phyloP scores from a whole-genome alignment of 148 eudicot species.

The Vaccinium corymbosum region DNA sequence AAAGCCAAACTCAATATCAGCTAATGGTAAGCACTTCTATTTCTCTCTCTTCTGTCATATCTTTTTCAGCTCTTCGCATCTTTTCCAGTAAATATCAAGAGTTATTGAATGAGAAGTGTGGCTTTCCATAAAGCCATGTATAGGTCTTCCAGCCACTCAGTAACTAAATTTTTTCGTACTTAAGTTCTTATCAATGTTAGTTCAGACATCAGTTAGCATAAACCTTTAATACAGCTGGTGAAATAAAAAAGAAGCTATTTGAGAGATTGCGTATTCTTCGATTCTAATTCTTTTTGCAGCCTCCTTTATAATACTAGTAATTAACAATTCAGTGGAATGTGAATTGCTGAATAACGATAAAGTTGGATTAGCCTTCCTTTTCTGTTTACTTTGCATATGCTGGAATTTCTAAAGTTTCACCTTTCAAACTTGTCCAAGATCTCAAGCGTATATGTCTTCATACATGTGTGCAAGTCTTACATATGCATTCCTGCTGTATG shows the following conservation, averaged over 20 bases:
- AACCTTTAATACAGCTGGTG: neutral
- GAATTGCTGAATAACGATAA: neutral
- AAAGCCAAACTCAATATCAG: conserved; percentile 22
- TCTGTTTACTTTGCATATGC: neutral
- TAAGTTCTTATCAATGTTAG: neutral
- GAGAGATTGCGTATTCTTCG: neutral
- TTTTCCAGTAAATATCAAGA: neutral
- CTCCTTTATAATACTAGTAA: neutral
- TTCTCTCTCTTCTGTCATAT: neutral
- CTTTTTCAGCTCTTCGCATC: neutral
- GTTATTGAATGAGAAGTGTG: neutral
- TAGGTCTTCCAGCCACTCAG: neutral
- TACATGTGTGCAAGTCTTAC: neutral
- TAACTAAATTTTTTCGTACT: neutral
- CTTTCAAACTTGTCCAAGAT: neutral
- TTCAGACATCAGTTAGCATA: neutral
- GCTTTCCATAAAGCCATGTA: neutral
- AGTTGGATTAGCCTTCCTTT: neutral
- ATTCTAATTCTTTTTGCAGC: neutral
- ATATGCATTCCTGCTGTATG: no score
- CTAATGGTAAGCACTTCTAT: conserved; percentile 18
- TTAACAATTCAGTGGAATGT: neutral
- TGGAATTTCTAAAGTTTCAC: neutral
- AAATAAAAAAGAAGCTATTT: neutral
- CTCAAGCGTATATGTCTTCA: neutral